These are phyloP conservation scores for Pleurotus ostreatus DNA, from an alignment of 768 basidiomycete genomes.

Conservation along the genomic window DNA sequence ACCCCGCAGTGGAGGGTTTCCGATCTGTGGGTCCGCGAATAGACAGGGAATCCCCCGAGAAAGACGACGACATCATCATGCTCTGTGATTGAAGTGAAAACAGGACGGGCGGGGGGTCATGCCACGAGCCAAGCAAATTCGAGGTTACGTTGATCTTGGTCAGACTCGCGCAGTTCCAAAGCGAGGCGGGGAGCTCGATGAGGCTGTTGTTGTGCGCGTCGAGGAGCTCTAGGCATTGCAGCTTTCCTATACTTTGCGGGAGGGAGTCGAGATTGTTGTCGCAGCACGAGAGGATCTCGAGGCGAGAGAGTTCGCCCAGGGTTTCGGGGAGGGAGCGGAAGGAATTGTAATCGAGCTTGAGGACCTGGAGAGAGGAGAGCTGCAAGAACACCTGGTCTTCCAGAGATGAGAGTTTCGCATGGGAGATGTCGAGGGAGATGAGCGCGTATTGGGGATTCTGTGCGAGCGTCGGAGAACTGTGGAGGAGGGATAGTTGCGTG, in stretches of 20 bases:
- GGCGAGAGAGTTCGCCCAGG: constrained; percentile 66
- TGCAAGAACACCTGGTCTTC: constrained; percentile 71
- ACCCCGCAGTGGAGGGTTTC: constrained; percentile 34
- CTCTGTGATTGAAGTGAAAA: neutral
- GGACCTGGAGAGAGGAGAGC: constrained; percentile 62
- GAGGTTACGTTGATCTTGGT: constrained; percentile 80
- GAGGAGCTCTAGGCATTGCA: constrained; percentile 70
- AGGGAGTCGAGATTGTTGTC: constrained; percentile 83
- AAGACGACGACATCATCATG: neutral
- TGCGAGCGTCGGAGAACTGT: constrained; percentile 25
- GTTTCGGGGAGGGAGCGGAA: constrained; percentile 83
- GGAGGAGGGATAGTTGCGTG: constrained; percentile 65
- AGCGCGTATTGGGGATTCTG: constrained; percentile 46
- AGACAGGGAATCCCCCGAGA: neutral
- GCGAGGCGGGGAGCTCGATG: constrained; percentile 60
- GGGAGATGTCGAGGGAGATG: constrained; percentile 79
- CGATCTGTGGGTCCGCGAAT: constrained; percentile 26
- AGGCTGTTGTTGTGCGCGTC: constrained; percentile 93
- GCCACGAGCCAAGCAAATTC: constrained; percentile 75
- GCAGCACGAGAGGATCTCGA: constrained; percentile 79
- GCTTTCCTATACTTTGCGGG: constrained; percentile 69
- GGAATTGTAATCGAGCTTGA: constrained; percentile 84
- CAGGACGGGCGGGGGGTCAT: constrained; percentile 49
- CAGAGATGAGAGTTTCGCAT: constrained; percentile 82
- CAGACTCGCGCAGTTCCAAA: constrained; percentile 85